Conservation (phyloP, 441 rosid species). For the Sinapis alba region DNA sequence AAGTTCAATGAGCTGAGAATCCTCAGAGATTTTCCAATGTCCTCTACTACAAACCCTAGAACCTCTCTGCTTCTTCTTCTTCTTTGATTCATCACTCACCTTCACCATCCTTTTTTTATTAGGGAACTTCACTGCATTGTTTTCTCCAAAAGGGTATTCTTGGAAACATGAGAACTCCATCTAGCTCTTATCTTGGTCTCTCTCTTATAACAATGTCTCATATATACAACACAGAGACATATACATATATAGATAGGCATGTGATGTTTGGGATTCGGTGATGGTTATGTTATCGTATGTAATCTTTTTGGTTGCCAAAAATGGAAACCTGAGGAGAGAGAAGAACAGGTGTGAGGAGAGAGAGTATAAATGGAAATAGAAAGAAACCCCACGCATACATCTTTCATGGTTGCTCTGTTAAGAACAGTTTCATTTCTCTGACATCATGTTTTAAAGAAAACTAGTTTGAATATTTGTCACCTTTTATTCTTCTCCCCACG, state of each 20-base stretch:
- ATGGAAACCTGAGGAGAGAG: slow-evolving; percentile 40
- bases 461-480: slow-evolving; percentile 26
- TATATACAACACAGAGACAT: no score
- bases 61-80: slow-evolving; percentile 22
- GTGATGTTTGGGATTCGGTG: slow-evolving; percentile 40
- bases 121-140: slow-evolving; percentile 26
- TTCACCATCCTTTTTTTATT: slow-evolving; percentile 13
- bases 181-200: slow-evolving; percentile 3
- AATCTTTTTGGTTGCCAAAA: slow-evolving; percentile 44
- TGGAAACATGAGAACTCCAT: slow-evolving; percentile 32
- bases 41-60: slow-evolving; percentile 65
- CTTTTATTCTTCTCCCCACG: slow-evolving; percentile 31
- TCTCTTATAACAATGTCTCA: slow-evolving; percentile 23
- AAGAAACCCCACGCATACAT: slow-evolving; percentile 39
- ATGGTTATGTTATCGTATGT: slow-evolving; percentile 29
- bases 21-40: slow-evolving; percentile 84
- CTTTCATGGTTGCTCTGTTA: slow-evolving; percentile 39
- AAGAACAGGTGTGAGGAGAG: slow-evolving; percentile 4
- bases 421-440: slow-evolving; percentile 45
- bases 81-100: slow-evolving; percentile 21
- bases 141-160: slow-evolving; percentile 36
- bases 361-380: slow-evolving; percentile 24
- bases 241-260: background rate
- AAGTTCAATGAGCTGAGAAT: slow-evolving; percentile 73
- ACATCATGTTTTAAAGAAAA: slow-evolving; percentile 29